Percentiles rank a stretch among this genome's conserved stretches.
Evolutionary conservation across 2,329 filamentous ascomycete genomes (phyloP).

Genomic region (Botrytis fabae): DNA sequence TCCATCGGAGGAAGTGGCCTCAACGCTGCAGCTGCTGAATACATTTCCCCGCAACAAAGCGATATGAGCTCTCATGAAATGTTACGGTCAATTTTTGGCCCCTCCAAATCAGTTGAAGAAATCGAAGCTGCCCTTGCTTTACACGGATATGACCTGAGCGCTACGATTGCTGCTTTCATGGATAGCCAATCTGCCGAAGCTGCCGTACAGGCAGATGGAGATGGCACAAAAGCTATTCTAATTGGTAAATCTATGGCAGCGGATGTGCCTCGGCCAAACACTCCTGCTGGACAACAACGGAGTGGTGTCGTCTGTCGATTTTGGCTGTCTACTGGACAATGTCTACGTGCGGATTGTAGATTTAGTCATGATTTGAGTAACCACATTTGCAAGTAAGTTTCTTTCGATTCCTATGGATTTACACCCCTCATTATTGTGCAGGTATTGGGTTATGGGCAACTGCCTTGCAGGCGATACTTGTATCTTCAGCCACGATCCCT

Average conservation of each 20-base stretch:
- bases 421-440: conserved; percentile 42
- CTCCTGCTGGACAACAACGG: conserved; percentile 74
- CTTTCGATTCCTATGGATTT: background rate
- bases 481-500: conserved; percentile 95
- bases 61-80: conserved; percentile 99
- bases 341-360: conserved; percentile 89
- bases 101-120: conserved; percentile 87
- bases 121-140: conserved; percentile 86
- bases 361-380: conserved; percentile 96
- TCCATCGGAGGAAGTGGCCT: conserved; percentile 66
- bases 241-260: conserved; percentile 89
- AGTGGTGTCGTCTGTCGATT: conserved; percentile 95
- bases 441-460: conserved; percentile 94
- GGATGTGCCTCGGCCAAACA: conserved; percentile 68
- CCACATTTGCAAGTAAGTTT: conserved; percentile 91
- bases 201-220: conserved; percentile 47
- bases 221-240: conserved; percentile 65
- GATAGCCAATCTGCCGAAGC: conserved; percentile 62
- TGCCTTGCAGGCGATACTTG: conserved; percentile 92
- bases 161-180: conserved; percentile 87
- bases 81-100: conserved; percentile 88
- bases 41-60: conserved; percentile 62
- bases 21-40: conserved; percentile 81
- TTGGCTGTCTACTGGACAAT: conserved; percentile 93
- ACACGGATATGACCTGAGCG: conserved; percentile 90